Evolutionary conservation across 2,329 filamentous ascomycete genomes (phyloP), one percentile per base, ranked within the genome.

Genomic region (Neoarthrinium moseri): DNA sequence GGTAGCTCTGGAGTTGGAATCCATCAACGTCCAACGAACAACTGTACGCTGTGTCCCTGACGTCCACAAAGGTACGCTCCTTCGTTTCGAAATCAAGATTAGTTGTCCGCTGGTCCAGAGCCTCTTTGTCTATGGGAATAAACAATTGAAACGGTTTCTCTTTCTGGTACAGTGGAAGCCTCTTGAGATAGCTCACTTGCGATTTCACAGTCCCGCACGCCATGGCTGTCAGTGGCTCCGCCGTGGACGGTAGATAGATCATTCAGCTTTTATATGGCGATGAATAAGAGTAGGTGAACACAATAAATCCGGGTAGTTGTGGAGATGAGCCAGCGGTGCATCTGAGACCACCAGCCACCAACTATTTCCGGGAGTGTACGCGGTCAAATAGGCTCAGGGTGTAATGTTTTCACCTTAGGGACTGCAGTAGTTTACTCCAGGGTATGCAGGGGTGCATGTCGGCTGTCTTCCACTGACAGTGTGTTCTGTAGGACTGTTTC

Each of bases 131-230:
- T 22, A 41, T 41, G 10, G 38, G 38, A 17, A 41, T 41, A 15
- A 41, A 41, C 5, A 41, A 26, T 26, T 41, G 38, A 27, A 41
- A 41, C 18, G 38, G 38, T 26, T 41, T 41, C 24, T 41, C 38
- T 11, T 11, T 11, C 17, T 41, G 38, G 17, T 41, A 41, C 10
- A 41, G 38, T n/a, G 38, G 38, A 22, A 41, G 38, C 8, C 38
- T 22, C 38, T 41, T 41, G 38, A 41, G 38, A 26, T 41, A 41
- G 38, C 30, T 27, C 22, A 41, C 38, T 15, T 26, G 10, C 10
- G 23, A 18, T 17, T 30, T 23, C 7, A 41, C 38, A 18, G 23
- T 30, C 11, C 38, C 38, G 18, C 38, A 41, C 11, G 38, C 38
- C 38, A 41, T 41, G 4, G 15, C 29, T 13, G 22, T 12, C 11